phyloP scores from a whole-genome alignment of 1,284 basidiomycete genomes.

The Sporisorium sorghi region DNA sequence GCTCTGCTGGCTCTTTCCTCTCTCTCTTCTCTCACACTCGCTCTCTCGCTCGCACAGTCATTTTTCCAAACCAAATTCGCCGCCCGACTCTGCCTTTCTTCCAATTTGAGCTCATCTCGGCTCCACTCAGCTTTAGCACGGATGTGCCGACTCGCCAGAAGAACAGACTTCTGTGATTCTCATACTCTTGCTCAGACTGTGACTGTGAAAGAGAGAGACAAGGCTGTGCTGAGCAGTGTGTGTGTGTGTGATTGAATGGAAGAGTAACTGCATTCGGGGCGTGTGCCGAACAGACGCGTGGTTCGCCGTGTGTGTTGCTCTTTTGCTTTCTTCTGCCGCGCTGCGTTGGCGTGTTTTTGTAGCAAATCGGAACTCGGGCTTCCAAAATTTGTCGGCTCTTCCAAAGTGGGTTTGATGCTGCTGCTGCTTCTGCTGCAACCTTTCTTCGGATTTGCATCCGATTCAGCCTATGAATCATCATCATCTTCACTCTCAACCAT shows the following conservation, averaged over 20 bases:
- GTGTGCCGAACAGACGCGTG: slow-evolving; percentile 5
- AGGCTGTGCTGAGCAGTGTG: not conserved
- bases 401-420: too few species aligned
- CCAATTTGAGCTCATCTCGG: not conserved
- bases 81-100: not conserved
- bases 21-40: not conserved
- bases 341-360: not conserved
- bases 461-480: not conserved
- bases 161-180: not conserved
- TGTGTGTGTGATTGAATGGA: slow-evolving; percentile 1
- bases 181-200: not conserved
- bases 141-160: too few species aligned
- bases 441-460: not conserved
- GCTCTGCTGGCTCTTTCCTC: slow-evolving; percentile 1
- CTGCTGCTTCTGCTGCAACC: too few species aligned
- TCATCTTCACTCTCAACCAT: not conserved
- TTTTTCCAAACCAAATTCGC: slow-evolving; percentile 1
- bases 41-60: slow-evolving; percentile 11
- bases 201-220: not conserved
- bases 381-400: not conserved
- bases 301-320: not conserved
- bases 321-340: not conserved
- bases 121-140: too few species aligned
- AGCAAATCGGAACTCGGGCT: not conserved
- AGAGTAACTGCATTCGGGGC: not conserved